phyloP scores from a whole-genome alignment of 2,329 filamentous ascomycete species.

The Penicillium digitatum region DNA sequence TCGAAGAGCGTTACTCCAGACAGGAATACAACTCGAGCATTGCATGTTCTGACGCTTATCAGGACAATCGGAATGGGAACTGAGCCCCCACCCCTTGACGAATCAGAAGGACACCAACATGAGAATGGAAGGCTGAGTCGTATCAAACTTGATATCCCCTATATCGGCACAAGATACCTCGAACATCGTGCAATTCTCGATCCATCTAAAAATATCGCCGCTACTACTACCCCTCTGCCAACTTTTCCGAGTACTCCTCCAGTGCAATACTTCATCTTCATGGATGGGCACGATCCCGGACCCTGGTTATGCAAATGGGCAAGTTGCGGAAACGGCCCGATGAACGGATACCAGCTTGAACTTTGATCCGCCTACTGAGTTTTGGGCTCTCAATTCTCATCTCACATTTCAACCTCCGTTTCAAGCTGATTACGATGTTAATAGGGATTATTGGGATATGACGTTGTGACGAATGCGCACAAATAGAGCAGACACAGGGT shows the following conservation, averaged over 20 bases:
- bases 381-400: slow-evolving; percentile 9
- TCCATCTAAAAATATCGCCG: background rate
- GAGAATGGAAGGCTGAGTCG: background rate
- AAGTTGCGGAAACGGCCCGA: background rate
- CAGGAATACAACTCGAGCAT: slow-evolving; percentile 6
- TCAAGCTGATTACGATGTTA: slow-evolving; percentile 5
- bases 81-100: background rate
- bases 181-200: background rate
- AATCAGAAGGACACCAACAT: background rate
- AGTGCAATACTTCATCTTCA: background rate
- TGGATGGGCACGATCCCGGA: background rate
- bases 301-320: background rate
- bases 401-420: slow-evolving; percentile 7
- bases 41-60: slow-evolving; percentile 4
- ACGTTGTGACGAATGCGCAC: background rate
- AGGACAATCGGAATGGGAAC: background rate
- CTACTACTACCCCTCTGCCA: background rate
- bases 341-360: background rate
- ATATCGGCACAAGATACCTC: slow-evolving; percentile 11
- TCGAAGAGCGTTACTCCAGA: background rate
- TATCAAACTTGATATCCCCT: slow-evolving; percentile 13
- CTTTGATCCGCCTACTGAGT: background rate
- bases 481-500: background rate
- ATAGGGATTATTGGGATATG: slow-evolving; percentile 5
- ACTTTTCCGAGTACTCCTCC: background rate